phyloP scores from a whole-genome alignment of 176 grass and related monocot species.

The Tillandsia fasciculata region DNA sequence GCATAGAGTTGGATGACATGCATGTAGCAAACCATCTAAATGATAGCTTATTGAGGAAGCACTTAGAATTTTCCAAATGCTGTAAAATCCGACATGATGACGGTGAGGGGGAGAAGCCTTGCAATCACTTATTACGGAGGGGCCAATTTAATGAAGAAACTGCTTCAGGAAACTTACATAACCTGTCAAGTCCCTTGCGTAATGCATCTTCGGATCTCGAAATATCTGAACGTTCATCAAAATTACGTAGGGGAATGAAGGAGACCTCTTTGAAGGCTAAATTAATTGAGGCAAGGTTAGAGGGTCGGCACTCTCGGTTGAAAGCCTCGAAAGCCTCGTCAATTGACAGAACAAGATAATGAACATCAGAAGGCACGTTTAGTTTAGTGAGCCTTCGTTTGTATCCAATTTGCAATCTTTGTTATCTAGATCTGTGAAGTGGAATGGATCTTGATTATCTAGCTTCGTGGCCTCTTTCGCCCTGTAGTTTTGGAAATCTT shows the following conservation, averaged over 20 bases:
- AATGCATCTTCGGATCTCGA: conserved; percentile 17
- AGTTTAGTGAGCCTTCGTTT: neutral
- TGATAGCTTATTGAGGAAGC: conserved; percentile 1
- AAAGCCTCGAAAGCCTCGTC: conserved; percentile 33
- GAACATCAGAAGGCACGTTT: neutral
- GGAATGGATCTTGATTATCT: neutral
- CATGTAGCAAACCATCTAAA: conserved; percentile 1
- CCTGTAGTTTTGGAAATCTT: neutral
- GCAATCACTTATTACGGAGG: conserved; percentile 4
- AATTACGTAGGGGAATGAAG: conserved; percentile 16
- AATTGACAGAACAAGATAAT: neutral
- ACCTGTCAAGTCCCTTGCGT: conserved; percentile 16
- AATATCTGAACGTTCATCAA: conserved; percentile 36
- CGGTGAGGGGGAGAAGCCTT: conserved; percentile 16
- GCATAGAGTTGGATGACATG: too few species aligned
- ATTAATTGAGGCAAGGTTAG: conserved; percentile 81
- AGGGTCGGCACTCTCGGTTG: conserved; percentile 68
- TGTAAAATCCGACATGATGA: conserved; percentile 4
- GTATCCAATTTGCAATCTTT: neutral
- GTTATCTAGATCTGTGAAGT: neutral
- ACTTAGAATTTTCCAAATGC: neutral
- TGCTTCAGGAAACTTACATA: conserved; percentile 7
- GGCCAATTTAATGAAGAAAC: conserved; percentile 27
- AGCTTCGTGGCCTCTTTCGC: neutral
- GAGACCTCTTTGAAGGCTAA: conserved; percentile 68